These are phyloP conservation scores for Kitagawia praeruptora DNA, from an alignment of 129 eudicot species.

Conservation along the genomic window DNA sequence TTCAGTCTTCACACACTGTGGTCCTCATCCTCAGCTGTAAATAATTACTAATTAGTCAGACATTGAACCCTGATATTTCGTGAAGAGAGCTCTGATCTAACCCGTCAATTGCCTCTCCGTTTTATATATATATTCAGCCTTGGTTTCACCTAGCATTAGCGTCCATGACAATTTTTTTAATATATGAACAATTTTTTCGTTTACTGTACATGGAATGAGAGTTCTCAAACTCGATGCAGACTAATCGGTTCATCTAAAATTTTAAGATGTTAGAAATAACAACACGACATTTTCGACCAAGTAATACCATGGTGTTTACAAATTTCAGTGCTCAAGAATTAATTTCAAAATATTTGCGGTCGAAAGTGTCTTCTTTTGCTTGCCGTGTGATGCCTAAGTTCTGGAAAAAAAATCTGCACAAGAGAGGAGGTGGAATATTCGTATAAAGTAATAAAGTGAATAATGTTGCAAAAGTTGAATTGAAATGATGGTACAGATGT, in stretches of 20 bases:
- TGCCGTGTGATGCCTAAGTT: background rate
- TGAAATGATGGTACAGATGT: background rate
- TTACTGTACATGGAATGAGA: too few species aligned
- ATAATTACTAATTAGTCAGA: background rate
- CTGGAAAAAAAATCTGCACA: too few species aligned
- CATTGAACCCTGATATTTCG: constrained; percentile 3
- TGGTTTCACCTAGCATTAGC: too few species aligned
- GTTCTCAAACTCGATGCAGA: too few species aligned
- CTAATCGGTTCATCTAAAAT: too few species aligned
- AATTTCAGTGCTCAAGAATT: too few species aligned
- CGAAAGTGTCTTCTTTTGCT: background rate
- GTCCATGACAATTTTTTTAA: too few species aligned
- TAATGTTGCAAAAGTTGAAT: background rate
- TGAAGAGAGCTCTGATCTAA: background rate
- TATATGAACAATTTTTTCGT: too few species aligned
- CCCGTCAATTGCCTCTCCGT: background rate
- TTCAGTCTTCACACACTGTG: background rate
- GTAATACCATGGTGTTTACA: background rate
- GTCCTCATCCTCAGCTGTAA: constrained; percentile 5
- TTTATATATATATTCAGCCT: background rate
- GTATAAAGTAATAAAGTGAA: background rate
- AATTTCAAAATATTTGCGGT: too few species aligned
- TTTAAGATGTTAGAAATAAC: too few species aligned
- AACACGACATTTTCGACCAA: too few species aligned
- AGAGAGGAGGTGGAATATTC: background rate